Conservation (phyloP, 768 basidiomycete genomes). For the Pleurotus cornucopiae region DNA sequence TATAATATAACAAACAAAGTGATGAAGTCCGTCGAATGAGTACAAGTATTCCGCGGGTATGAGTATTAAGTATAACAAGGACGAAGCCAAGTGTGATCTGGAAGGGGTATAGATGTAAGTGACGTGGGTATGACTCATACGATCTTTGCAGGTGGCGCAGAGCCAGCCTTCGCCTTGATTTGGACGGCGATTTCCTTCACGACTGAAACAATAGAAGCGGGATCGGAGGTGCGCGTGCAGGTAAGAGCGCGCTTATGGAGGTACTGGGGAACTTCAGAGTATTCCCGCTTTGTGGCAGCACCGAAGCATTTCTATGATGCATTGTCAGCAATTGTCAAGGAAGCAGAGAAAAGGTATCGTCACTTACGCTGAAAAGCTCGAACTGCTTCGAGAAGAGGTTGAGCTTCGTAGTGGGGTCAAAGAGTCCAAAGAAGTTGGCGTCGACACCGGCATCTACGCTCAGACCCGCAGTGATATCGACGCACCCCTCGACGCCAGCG, state of each 20-base stretch:
- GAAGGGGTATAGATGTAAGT: no score
- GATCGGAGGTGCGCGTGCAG: not conserved
- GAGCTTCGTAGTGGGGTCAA: slow-evolving; percentile 21
- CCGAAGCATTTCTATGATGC: not conserved
- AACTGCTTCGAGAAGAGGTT: slow-evolving; percentile 32
- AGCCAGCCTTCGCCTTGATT: slow-evolving; percentile 2
- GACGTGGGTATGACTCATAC: not conserved
- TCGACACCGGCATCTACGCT: slow-evolving; percentile 27
- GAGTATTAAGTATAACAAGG: no score
- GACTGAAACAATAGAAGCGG: not conserved
- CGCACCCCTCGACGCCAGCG: slow-evolving; percentile 23
- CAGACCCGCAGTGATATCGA: slow-evolving; percentile 26
- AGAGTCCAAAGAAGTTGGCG: slow-evolving; percentile 26
- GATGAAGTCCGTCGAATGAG: no score
- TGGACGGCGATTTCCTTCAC: not conserved
- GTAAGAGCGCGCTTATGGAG: not conserved
- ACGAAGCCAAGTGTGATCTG: no score
- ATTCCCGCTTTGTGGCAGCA: not conserved
- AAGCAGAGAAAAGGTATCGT: no score
- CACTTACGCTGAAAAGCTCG: slow-evolving; percentile 30
- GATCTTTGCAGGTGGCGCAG: not conserved
- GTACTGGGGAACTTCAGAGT: not conserved
- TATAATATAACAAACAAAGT: no score
- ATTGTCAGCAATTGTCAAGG: no score
- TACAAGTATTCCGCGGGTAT: no score